phyloP scores from a whole-genome alignment of 306 rosid genomes.

The Datisca glomerata region DNA sequence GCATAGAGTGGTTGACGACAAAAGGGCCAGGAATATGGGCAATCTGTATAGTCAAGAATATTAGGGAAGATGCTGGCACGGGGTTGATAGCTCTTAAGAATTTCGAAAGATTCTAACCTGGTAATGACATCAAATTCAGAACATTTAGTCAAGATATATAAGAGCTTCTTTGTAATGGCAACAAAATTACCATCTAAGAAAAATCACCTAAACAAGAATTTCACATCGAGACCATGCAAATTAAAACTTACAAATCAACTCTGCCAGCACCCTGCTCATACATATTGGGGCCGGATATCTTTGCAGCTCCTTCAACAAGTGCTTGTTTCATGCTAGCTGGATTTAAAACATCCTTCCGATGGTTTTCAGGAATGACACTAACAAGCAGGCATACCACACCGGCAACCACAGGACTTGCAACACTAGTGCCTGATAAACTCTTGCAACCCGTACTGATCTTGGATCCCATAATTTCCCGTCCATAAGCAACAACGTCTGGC shows the following conservation, averaged over 20 bases:
- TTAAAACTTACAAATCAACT: conserved; percentile 72
- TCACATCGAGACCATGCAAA: neutral
- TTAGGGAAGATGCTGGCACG: conserved; percentile 88
- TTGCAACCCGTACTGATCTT: conserved; percentile 91
- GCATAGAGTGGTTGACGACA: conserved; percentile 97
- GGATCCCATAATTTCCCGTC: conserved; percentile 97
- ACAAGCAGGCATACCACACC: conserved; percentile 96
- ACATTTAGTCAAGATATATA: neutral
- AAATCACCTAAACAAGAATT: neutral
- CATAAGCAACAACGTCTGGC: conserved; percentile 97
- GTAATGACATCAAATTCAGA: conserved; percentile 17
- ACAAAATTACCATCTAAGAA: neutral
- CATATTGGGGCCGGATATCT: conserved; percentile 80
- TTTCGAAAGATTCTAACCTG: conserved; percentile 92
- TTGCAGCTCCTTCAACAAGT: conserved; percentile 93
- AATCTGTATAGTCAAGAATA: conserved; percentile 77
- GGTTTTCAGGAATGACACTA: conserved; percentile 69
- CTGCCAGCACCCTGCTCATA: conserved; percentile 99
- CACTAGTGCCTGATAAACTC: conserved; percentile 97
- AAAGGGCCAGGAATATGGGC: conserved; percentile 97
- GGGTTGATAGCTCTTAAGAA: conserved; percentile 80
- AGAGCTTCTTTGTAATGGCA: neutral
- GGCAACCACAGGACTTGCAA: conserved; percentile 98
- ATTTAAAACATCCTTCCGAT: conserved; percentile 57
- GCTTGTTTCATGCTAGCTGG: conserved; percentile 99